phyloP scores from a whole-genome alignment of 495 filamentous ascomycete genomes.

The Echria macrotheca region DNA sequence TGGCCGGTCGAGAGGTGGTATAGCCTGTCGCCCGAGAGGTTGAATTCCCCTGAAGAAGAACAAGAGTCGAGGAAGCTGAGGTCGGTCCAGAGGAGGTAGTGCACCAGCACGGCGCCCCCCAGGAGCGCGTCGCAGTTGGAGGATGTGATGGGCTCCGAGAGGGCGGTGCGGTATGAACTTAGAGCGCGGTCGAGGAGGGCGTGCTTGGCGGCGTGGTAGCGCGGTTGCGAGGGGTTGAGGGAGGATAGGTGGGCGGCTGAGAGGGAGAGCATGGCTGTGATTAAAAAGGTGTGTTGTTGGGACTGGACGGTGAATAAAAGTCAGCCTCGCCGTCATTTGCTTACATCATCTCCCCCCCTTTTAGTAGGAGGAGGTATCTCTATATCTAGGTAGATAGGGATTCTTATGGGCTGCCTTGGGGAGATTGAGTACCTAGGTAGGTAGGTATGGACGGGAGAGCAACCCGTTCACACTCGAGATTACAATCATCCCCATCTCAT shows the following conservation, averaged over 20 bases:
- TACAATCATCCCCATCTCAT: too few relatives aligned
- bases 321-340: not conserved
- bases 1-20: slow-evolving; percentile 22
- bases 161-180: slow-evolving; percentile 16
- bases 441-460: too few relatives aligned
- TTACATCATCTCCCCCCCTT: too few relatives aligned
- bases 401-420: too few relatives aligned
- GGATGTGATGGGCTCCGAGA: slow-evolving; percentile 28
- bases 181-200: slow-evolving; percentile 16
- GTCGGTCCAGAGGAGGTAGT: slow-evolving; percentile 25
- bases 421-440: too few relatives aligned
- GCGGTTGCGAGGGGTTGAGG: slow-evolving; percentile 10
- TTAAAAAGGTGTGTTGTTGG: slow-evolving; percentile 22
- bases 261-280: slow-evolving; percentile 24
- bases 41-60: not conserved
- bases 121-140: slow-evolving; percentile 34
- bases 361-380: too few relatives aligned
- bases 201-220: slow-evolving; percentile 18
- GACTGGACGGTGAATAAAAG: not conserved
- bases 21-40: slow-evolving; percentile 18
- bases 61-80: slow-evolving; percentile 17
- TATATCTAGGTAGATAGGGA: too few relatives aligned
- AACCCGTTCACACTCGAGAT: too few relatives aligned
- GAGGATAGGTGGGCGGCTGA: slow-evolving; percentile 21
- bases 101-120: slow-evolving; percentile 21